Conservation (phyloP, 1,284 basidiomycete genomes). For the Cystobasidiaceae sp. region DNA sequence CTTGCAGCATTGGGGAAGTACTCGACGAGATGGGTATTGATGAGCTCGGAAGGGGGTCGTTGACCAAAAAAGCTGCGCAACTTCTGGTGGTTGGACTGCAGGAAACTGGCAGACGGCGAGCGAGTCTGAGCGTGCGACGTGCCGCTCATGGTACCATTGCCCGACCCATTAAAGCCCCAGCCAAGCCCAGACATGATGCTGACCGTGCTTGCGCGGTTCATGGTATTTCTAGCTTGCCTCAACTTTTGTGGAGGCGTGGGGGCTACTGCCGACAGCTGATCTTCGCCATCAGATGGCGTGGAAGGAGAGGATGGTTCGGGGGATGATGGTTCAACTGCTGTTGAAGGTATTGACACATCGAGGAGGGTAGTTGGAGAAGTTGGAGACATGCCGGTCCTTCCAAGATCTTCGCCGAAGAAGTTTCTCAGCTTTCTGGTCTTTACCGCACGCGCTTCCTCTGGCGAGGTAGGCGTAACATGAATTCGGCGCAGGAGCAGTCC, state of each 20-base stretch:
- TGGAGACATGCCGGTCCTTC: conserved; percentile 27
- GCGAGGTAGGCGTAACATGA: conserved; percentile 37
- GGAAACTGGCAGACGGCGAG: conserved; percentile 45
- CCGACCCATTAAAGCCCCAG: conserved; percentile 21
- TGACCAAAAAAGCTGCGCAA: conserved; percentile 97
- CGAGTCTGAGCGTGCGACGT: conserved; percentile 33
- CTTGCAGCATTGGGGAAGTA: conserved; percentile 78
- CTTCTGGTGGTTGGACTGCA: conserved; percentile 44
- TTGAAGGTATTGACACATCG: conserved; percentile 37
- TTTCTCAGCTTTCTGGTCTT: conserved; percentile 50
- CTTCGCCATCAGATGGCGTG: conserved; percentile 14
- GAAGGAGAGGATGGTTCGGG: conserved; percentile 34
- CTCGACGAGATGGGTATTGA: conserved; percentile 89
- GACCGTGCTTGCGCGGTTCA: conserved; percentile 87
- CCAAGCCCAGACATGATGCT: conserved; percentile 90
- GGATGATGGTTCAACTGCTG: conserved; percentile 39
- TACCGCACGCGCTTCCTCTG: conserved; percentile 32
- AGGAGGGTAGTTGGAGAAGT: conserved; percentile 37
- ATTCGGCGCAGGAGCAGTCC: conserved; percentile 68
- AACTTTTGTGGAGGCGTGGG: conserved; percentile 34
- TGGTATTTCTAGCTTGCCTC: conserved; percentile 54
- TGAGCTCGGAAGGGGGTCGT: conserved; percentile 92
- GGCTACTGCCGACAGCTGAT: conserved; percentile 29
- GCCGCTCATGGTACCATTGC: not conserved
- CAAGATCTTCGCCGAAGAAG: conserved; percentile 56